Percentiles rank a stretch among this genome's conserved stretches.
Conservation (phyloP, 345 rosid genomes). For the Xanthoceras sorbifolium region DNA sequence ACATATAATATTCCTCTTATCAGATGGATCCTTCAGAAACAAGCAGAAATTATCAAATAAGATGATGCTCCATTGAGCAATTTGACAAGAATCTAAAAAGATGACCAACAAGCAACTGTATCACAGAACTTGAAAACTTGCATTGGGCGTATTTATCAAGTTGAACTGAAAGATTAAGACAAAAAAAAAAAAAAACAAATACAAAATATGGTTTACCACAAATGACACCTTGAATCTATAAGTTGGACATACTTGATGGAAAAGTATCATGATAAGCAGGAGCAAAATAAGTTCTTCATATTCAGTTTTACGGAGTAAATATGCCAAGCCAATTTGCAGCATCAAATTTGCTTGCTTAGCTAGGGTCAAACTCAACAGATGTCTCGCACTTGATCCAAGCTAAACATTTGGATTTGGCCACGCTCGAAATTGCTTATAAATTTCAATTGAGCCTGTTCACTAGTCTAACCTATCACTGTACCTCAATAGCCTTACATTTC, state of each 20-base stretch:
- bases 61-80: conserved; percentile 1
- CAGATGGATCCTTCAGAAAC: conserved; percentile 53
- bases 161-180: not conserved
- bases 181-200: not conserved
- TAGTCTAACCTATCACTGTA: not conserved
- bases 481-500: too few species aligned
- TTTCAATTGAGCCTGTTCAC: not conserved
- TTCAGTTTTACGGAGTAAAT: not conserved
- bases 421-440: not conserved
- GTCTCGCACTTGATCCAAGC: not conserved
- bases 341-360: not conserved
- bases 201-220: not conserved
- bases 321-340: not conserved
- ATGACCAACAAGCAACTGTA: not conserved
- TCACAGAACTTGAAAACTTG: conserved; percentile 9
- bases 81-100: conserved; percentile 4
- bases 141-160: not conserved
- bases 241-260: conserved; percentile 2
- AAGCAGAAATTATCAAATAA: conserved; percentile 13
- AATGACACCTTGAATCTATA: not conserved
- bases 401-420: not conserved
- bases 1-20: conserved; percentile 51
- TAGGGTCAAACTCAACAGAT: not conserved
- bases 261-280: not conserved
- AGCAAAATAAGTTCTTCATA: not conserved